These are phyloP conservation scores for Chenopodium formosanum DNA, from an alignment of 148 eudicot genomes.

Conservation along the genomic window DNA sequence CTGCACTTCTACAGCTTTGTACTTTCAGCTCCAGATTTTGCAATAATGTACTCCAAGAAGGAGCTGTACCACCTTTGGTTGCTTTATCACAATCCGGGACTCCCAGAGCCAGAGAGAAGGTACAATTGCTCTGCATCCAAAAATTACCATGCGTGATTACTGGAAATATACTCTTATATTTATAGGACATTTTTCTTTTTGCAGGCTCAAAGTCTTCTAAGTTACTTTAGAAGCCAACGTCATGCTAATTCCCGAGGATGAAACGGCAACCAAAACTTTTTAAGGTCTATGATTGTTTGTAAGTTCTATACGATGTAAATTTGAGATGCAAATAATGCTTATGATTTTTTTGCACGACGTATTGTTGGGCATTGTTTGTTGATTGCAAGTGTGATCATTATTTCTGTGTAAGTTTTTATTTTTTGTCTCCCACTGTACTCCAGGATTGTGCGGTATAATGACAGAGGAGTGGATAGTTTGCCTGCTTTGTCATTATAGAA, in stretches of 20 bases:
- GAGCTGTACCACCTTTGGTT: conserved; percentile 89
- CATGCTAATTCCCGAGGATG: conserved; percentile 36
- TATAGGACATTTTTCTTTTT: neutral
- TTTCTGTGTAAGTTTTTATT: conserved; percentile 9
- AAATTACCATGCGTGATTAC: neutral
- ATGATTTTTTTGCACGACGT: conserved; percentile 6
- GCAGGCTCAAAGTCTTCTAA: conserved; percentile 23
- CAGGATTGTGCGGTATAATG: conserved; percentile 18
- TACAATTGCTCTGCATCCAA: conserved; percentile 11
- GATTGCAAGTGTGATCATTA: conserved; percentile 21
- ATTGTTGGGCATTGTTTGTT: conserved; percentile 21
- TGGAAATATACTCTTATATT: neutral
- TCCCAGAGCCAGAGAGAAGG: conserved; percentile 87
- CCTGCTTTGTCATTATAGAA: conserved; percentile 15
- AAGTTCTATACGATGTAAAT: conserved; percentile 36
- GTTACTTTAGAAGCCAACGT: conserved; percentile 26
- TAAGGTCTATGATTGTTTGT: conserved; percentile 26
- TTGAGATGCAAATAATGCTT: conserved; percentile 23
- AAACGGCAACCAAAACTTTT: conserved; percentile 7
- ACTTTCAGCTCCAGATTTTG: conserved; percentile 60
- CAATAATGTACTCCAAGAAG: conserved; percentile 72
- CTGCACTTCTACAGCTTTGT: conserved; percentile 85
- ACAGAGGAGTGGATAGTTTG: conserved; percentile 20
- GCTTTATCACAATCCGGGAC: conserved; percentile 86
- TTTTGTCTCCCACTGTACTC: conserved; percentile 6